phyloP scores from a whole-genome alignment of 1,284 basidiomycete species.

The Farysia itapuensis region DNA sequence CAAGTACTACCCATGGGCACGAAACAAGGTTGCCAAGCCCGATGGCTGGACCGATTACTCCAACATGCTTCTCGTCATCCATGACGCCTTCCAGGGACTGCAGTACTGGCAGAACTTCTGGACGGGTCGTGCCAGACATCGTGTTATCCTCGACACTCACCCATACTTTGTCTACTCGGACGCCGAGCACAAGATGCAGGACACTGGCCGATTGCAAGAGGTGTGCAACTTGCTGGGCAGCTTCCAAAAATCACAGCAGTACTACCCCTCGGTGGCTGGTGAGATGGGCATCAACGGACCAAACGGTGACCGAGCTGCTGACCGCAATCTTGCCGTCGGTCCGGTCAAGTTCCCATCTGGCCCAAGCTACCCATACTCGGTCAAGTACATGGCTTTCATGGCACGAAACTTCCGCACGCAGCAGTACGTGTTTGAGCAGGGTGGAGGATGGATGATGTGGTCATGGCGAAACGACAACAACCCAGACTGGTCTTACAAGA shows the following conservation, averaged over 20 bases:
- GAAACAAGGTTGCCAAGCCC: constrained; percentile 43
- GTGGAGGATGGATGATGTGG: constrained; percentile 76
- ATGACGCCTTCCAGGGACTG: constrained; percentile 77
- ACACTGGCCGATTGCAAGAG: constrained; percentile 38
- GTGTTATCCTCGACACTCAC: constrained; percentile 48
- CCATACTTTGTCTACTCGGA: constrained; percentile 51
- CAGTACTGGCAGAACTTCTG: constrained; percentile 68
- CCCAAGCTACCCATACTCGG: constrained; percentile 41
- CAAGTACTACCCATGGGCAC: constrained; percentile 45
- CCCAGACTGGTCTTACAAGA: constrained; percentile 58
- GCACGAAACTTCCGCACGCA: constrained; percentile 84
- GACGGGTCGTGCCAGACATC: constrained; percentile 30
- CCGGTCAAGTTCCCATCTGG: constrained; percentile 45
- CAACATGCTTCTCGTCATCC: constrained; percentile 65
- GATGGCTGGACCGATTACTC: constrained; percentile 32
- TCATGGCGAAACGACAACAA: constrained; percentile 68
- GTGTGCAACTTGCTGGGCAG: constrained; percentile 23
- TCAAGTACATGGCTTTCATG: constrained; percentile 78
- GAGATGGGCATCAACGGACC: constrained; percentile 42
- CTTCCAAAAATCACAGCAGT: constrained; percentile 30
- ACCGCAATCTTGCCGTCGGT: constrained; percentile 40
- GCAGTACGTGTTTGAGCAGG: constrained; percentile 54
- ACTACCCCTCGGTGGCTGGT: constrained; percentile 48
- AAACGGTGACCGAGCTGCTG: constrained; percentile 35
- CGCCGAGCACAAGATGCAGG: constrained; percentile 26